Percentiles rank a stretch among this genome's conserved stretches.
Evolutionary conservation across 164 flowering plant species (phyloP).

Genomic region (Stephania cephalantha): DNA sequence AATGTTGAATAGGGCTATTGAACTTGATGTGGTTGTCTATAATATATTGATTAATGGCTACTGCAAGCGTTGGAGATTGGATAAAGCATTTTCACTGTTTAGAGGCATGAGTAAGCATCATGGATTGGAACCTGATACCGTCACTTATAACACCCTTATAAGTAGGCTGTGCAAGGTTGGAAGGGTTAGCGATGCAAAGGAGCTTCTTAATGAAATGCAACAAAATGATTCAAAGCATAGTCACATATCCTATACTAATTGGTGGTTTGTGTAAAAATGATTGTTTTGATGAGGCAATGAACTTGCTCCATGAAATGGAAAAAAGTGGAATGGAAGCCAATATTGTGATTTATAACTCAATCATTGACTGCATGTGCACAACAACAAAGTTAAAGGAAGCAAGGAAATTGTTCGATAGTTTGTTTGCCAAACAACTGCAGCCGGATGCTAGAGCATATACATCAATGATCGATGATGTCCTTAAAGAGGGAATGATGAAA

Average conservation of each 20-base stretch:
- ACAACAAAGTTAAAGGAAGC: slow-evolving; percentile 12
- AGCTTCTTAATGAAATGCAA: not conserved
- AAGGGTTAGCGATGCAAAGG: not conserved
- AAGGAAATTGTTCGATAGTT: slow-evolving; percentile 5
- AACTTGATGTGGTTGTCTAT: slow-evolving; percentile 8
- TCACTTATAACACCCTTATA: slow-evolving; percentile 8
- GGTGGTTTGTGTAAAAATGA: slow-evolving; percentile 5
- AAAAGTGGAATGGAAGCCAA: not conserved
- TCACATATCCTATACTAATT: not conserved
- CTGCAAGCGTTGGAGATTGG: slow-evolving; percentile 6
- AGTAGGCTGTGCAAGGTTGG: slow-evolving; percentile 6
- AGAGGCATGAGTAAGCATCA: not conserved
- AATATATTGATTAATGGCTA: slow-evolving; percentile 18
- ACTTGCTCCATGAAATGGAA: slow-evolving; percentile 9
- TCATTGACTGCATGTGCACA: slow-evolving; percentile 18
- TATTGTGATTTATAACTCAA: slow-evolving; percentile 12
- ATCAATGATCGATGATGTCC: slow-evolving; percentile 19
- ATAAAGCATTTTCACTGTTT: slow-evolving; percentile 11
- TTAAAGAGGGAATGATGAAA: slow-evolving; percentile 8
- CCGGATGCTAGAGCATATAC: slow-evolving; percentile 15
- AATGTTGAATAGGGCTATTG: not conserved
- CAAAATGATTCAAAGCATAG: not conserved
- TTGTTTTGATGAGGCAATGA: slow-evolving; percentile 16
- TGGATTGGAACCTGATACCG: not conserved
- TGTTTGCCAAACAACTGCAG: slow-evolving; percentile 9